Base-by-base conservation (phyloP, 352 stramenopile genomes). In the Phytophthora vignae region DNA sequence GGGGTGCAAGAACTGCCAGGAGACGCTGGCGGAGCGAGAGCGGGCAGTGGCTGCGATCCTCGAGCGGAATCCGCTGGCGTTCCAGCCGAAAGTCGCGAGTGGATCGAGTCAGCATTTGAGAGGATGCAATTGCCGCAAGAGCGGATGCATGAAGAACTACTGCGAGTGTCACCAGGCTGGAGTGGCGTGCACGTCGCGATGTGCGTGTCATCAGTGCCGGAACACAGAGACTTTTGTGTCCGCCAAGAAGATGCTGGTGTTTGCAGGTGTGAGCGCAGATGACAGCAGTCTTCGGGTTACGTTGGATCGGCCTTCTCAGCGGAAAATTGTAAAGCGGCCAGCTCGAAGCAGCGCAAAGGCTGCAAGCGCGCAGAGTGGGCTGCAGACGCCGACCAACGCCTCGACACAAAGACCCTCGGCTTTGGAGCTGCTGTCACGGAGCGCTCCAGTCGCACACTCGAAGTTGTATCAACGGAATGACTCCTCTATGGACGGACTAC, bases 111-210 rank as follows among this genome's bases (percentile, higher is more conserved):
- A 92, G 38, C 96, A 99, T 71, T 90, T 98, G 54, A 82, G 93
- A 46, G 97, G 97, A 38, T 99, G 97, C 78, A 98, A 98, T 74
- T 99, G 97, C 77, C 85, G 96, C 0, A 99, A 98, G 74, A 98
- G 87, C 56, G 92, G 88, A 25, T 99, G 97, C 69, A 94, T 99
- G 71, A 99, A 99, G 83, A 99, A 99, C 56, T 99, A 99, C 69
- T 99, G 97, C 76, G 97, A 99, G 73, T 99, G 97, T 59, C 98
- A 97, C 74, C 94, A 98, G 73, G 94, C 94, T 38, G 90, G 85
- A 36, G 88, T 96, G 5, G 68, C 88, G 6, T 98, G 92, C 68
- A 94, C 85, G 0, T 81, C 74, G 0, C 84, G 90, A 42, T 98
- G 92, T 67, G 90, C 92, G 19, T 98, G 92, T 49, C 85, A 91